These are phyloP conservation scores for Aspergillus brunneoviolaceus DNA, from an alignment of 2,329 filamentous ascomycete species.

Conservation along the genomic window DNA sequence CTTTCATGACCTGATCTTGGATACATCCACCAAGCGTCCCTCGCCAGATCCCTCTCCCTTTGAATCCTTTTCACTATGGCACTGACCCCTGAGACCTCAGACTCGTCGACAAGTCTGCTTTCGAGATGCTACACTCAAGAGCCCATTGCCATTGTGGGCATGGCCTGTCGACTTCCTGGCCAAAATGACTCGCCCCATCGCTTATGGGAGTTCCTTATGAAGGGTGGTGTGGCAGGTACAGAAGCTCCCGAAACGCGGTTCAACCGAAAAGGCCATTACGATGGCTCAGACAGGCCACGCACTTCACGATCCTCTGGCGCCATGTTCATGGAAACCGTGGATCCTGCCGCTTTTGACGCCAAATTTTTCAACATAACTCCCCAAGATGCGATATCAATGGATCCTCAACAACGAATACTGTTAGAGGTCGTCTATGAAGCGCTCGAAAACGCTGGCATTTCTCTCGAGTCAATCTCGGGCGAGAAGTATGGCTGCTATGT, in stretches of 20 bases:
- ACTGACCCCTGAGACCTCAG: slow-evolving; percentile 6
- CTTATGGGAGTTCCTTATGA: slow-evolving; percentile 12
- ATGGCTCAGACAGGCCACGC: slow-evolving; percentile 8
- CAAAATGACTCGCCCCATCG: slow-evolving; percentile 5
- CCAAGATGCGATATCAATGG: slow-evolving; percentile 13
- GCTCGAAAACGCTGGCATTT: slow-evolving; percentile 23
- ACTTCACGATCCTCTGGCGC: slow-evolving; percentile 10
- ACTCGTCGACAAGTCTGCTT: not conserved
- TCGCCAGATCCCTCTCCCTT: not conserved
- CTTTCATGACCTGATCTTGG: not conserved
- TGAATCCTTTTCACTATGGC: not conserved
- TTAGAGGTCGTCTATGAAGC: slow-evolving; percentile 14
- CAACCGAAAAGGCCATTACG: slow-evolving; percentile 5
- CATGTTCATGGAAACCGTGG: slow-evolving; percentile 13
- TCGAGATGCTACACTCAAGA: slow-evolving; percentile 8
- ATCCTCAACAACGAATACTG: slow-evolving; percentile 13
- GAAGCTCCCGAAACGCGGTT: slow-evolving; percentile 4
- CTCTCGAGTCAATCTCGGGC: slow-evolving; percentile 14
- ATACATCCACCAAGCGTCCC: not conserved
- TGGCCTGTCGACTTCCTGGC: slow-evolving; percentile 11
- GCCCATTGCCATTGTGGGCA: slow-evolving; percentile 11
- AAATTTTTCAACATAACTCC: slow-evolving; percentile 16
- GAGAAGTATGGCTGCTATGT: slow-evolving; percentile 9
- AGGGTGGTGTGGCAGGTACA: slow-evolving; percentile 5
- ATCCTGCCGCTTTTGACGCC: slow-evolving; percentile 14